A percentile compares a stretch with the other conserved stretches of the same genome.
phyloP scores from a whole-genome alignment of 2,329 filamentous ascomycete genomes.

The Neurospora sp. region DNA sequence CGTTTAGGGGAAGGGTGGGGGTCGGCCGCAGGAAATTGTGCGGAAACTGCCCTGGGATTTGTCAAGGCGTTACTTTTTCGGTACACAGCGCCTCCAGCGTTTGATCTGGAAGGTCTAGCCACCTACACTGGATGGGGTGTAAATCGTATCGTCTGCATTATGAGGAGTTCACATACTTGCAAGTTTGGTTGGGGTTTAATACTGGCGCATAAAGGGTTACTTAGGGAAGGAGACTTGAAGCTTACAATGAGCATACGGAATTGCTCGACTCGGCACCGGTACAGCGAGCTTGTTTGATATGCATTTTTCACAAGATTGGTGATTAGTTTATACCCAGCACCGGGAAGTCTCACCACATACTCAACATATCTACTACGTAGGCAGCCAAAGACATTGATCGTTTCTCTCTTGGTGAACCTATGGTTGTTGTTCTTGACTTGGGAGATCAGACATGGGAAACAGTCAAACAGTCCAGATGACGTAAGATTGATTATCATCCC shows the following conservation, averaged over 20 bases:
- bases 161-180: not conserved
- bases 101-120: not conserved
- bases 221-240: not conserved
- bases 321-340: not conserved
- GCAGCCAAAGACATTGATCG: not conserved
- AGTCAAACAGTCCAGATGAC: not conserved
- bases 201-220: not conserved
- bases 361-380: not conserved
- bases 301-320: not conserved
- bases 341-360: not conserved
- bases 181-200: not conserved
- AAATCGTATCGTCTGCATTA: not conserved
- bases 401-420: not conserved
- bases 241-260: not conserved
- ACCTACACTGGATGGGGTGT: not conserved
- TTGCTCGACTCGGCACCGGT: not conserved
- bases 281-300: not conserved
- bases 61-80: not conserved
- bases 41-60: not conserved
- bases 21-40: not conserved
- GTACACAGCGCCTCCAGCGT: not conserved
- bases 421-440: not conserved
- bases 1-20: conserved; percentile 34
- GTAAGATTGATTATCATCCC: not conserved
- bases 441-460: not conserved